These are phyloP conservation scores for Medicago ruthenica DNA, from an alignment of 306 rosid species.

Conservation along the genomic window DNA sequence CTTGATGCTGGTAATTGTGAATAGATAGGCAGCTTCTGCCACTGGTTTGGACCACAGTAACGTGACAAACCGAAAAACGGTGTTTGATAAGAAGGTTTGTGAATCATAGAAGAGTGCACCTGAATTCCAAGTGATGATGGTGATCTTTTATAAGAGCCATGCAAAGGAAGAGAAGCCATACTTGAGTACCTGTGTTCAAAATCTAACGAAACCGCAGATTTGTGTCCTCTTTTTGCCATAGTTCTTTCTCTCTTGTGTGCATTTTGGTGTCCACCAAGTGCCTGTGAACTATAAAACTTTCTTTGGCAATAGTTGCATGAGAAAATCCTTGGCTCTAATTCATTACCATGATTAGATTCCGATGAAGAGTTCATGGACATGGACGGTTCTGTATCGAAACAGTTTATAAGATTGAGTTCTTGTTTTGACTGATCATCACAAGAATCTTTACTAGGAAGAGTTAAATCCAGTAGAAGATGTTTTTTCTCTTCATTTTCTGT, in stretches of 20 bases:
- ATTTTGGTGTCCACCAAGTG: slow-evolving; percentile 98
- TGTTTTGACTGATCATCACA: slow-evolving; percentile 48
- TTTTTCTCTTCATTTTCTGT: slow-evolving; percentile 34
- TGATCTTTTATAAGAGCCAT: slow-evolving; percentile 69
- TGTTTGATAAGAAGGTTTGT: slow-evolving; percentile 60
- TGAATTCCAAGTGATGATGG: slow-evolving; percentile 73
- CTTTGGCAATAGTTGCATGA: slow-evolving; percentile 95
- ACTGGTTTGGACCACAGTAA: slow-evolving; percentile 39
- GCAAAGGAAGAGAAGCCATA: slow-evolving; percentile 90
- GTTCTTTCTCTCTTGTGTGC: slow-evolving; percentile 94
- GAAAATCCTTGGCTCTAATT: slow-evolving; percentile 67
- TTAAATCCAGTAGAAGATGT: slow-evolving; percentile 61
- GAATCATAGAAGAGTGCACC: slow-evolving; percentile 76
- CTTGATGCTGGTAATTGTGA: slow-evolving; percentile 58
- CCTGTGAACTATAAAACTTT: slow-evolving; percentile 91
- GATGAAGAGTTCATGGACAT: slow-evolving; percentile 45
- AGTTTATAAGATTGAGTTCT: slow-evolving; percentile 78
- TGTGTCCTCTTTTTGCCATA: slow-evolving; percentile 69
- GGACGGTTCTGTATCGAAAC: slow-evolving; percentile 53
- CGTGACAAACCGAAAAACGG: slow-evolving; percentile 42
- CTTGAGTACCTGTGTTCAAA: slow-evolving; percentile 61
- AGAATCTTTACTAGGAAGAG: slow-evolving; percentile 49
- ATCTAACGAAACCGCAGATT: slow-evolving; percentile 42
- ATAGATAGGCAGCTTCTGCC: slow-evolving; percentile 56
- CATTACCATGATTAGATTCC: slow-evolving; percentile 49